Conservation (phyloP, 164 flowering plant species). For the Warburgia ugandensis region DNA sequence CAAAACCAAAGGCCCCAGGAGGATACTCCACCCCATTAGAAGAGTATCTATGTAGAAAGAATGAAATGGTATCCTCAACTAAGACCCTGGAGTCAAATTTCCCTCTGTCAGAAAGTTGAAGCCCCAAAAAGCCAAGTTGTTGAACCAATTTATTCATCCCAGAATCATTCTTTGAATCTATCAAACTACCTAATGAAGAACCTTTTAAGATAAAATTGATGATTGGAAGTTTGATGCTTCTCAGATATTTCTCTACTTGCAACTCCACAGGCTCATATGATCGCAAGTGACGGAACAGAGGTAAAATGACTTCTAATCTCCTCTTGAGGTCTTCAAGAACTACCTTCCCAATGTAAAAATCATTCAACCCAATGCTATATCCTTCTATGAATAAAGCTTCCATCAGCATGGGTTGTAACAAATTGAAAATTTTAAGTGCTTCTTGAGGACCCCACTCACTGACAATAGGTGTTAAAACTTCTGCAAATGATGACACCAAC, state of each 20-base stretch:
- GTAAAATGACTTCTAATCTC: conserved; percentile 30
- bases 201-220: conserved; percentile 33
- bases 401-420: conserved; percentile 81
- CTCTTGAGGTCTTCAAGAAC: conserved; percentile 17
- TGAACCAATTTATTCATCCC: conserved; percentile 60
- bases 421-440: conserved; percentile 52
- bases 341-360: conserved; percentile 36
- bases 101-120: conserved; percentile 61
- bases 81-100: conserved; percentile 55
- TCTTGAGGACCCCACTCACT: conserved; percentile 59
- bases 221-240: conserved; percentile 29
- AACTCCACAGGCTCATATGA: conserved; percentile 44
- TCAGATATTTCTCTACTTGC: conserved; percentile 49
- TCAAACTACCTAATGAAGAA: conserved; percentile 52
- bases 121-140: conserved; percentile 78
- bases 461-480: conserved; percentile 44
- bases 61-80: conserved; percentile 47
- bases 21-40: conserved; percentile 34
- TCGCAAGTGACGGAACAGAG: conserved; percentile 41
- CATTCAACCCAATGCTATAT: conserved; percentile 58
- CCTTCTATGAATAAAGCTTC: conserved; percentile 63
- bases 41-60: conserved; percentile 39
- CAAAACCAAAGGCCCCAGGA: conserved; percentile 56
- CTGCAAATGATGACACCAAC: conserved; percentile 38
- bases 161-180: conserved; percentile 73